Evolutionary conservation across 163 green algal genomes (phyloP).

Genomic region (Volvox carteri): DNA sequence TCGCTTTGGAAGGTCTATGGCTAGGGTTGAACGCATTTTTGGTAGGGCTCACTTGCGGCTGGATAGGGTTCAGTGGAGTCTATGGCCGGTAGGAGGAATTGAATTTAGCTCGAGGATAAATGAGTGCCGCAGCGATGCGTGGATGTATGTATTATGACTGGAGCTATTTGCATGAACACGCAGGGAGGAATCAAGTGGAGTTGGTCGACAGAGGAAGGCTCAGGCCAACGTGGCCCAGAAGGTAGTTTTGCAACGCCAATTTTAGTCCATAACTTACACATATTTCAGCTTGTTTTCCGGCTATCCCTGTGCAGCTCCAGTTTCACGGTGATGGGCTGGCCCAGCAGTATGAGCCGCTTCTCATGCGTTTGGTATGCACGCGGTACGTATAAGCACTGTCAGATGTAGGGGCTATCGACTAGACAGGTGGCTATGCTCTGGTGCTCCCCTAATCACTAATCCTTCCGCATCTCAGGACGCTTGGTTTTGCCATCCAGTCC

Average conservation of each 20-base stretch:
- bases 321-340: background rate
- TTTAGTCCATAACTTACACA: background rate
- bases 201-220: background rate
- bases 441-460: background rate
- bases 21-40: conserved; percentile 22
- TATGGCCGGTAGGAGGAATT: background rate
- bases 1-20: conserved; percentile 14
- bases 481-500: conserved; percentile 30
- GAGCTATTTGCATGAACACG: background rate
- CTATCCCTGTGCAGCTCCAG: background rate
- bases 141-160: background rate
- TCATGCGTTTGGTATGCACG: conserved; percentile 26
- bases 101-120: background rate
- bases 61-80: background rate
- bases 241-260: background rate
- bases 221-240: background rate
- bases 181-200: background rate
- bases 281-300: background rate
- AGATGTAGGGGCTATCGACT: too few species aligned
- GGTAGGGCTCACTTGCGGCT: background rate
- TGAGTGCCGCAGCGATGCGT: too few species aligned
- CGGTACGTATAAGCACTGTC: conserved; percentile 8
- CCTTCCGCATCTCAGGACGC: background rate
- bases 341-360: conserved; percentile 1
- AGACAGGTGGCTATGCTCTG: background rate